A percentile compares a stretch with the other conserved stretches of the same genome.
phyloP scores from a whole-genome alignment of 345 rosid species.

The Rubroshorea leprosula region DNA sequence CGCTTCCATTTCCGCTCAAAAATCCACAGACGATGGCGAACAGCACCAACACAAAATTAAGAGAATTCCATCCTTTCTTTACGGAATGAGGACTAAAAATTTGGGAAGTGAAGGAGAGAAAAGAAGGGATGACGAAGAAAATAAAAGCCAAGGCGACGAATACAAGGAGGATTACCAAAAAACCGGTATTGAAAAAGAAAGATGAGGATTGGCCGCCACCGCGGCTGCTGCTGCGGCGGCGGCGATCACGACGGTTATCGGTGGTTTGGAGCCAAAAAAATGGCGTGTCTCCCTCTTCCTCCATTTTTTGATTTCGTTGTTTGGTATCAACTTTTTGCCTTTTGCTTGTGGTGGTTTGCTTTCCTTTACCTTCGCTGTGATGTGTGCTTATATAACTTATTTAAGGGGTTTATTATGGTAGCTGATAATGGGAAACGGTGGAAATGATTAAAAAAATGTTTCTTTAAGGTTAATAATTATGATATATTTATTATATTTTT shows the following conservation, averaged over 20 bases:
- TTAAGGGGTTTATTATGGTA: too few species aligned
- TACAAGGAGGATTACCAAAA: conserved; percentile 27
- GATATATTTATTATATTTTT: too few species aligned
- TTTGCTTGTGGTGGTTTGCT: neutral
- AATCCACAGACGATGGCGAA: conserved; percentile 81
- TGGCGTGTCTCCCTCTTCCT: conserved; percentile 48
- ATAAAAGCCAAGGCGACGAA: conserved; percentile 26
- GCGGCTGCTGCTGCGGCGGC: too few species aligned
- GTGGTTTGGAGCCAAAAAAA: conserved; percentile 69
- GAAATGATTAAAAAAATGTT: too few species aligned
- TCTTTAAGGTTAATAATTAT: too few species aligned
- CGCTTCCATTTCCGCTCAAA: conserved; percentile 36
- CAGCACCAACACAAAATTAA: conserved; percentile 63
- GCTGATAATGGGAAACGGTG: too few species aligned
- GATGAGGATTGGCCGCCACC: conserved; percentile 24
- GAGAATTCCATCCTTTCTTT: conserved; percentile 70
- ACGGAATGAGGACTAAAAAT: conserved; percentile 51
- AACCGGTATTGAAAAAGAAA: conserved; percentile 41
- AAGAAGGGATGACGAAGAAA: conserved; percentile 45
- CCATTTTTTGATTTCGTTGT: conserved; percentile 28
- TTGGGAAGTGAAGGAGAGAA: conserved; percentile 46
- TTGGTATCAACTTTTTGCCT: neutral
- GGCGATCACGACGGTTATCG: conserved; percentile 29
- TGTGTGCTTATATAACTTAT: too few species aligned
- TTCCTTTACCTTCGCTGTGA: neutral